phyloP scores from a whole-genome alignment of 768 basidiomycete genomes.

The Austroboletus festivus region DNA sequence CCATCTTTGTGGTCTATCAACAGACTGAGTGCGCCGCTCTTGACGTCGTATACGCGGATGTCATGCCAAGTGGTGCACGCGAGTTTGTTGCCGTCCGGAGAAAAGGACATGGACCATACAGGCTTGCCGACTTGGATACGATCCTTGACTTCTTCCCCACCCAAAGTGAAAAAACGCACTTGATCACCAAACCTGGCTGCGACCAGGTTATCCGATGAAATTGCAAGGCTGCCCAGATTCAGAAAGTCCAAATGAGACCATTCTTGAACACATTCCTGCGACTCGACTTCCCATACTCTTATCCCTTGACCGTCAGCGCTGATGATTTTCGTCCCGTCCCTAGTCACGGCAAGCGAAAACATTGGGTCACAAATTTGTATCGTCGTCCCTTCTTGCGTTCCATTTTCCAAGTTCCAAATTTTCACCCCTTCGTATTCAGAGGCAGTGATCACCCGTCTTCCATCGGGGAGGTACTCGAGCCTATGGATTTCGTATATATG shows the following conservation, averaged over 20 bases:
- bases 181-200: not conserved
- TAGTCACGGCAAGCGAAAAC: not conserved
- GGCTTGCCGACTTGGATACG: not conserved
- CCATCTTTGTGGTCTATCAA: not conserved
- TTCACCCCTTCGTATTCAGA: not conserved
- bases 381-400: not conserved
- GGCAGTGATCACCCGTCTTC: not conserved
- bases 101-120: not conserved
- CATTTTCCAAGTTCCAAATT: not conserved
- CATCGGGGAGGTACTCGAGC: not conserved
- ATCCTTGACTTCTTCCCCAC: not conserved
- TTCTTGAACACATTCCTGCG: not conserved
- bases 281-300: not conserved
- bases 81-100: not conserved
- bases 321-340: not conserved
- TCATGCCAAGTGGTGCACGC: not conserved
- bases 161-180: not conserved
- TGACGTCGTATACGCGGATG: not conserved
- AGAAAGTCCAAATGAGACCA: not conserved
- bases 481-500: no score
- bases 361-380: not conserved
- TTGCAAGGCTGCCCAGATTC: not conserved
- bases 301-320: not conserved
- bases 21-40: not conserved
- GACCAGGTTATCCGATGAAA: constrained; percentile 4